These are phyloP conservation scores for Dactylorhiza incarnata DNA, from an alignment of 106 monocot genomes.

Conservation along the genomic window DNA sequence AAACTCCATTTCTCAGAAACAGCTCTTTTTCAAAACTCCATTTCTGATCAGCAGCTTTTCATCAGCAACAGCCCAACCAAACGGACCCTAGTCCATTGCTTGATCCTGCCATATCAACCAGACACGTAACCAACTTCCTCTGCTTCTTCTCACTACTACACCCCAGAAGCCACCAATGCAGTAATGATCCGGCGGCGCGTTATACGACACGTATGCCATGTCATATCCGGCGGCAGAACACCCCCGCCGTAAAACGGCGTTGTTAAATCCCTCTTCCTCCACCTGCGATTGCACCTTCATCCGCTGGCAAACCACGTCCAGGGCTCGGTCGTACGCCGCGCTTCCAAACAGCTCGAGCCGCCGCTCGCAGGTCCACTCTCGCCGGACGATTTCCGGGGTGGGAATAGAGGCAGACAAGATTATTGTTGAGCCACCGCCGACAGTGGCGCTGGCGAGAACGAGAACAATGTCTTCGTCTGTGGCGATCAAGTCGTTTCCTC, in stretches of 20 bases:
- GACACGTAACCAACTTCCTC: slow-evolving; percentile 48
- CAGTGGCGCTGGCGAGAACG: slow-evolving; percentile 42
- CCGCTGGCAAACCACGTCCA: slow-evolving; percentile 48
- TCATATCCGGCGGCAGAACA: slow-evolving; percentile 40
- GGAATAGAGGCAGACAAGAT: slow-evolving; percentile 61
- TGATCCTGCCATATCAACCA: slow-evolving; percentile 35
- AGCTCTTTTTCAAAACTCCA: no score
- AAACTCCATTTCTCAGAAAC: no score
- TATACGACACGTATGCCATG: slow-evolving; percentile 27
- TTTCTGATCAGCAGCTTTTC: no score
- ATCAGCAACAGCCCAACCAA: no score
- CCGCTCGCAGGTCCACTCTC: slow-evolving; percentile 21
- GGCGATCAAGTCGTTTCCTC: slow-evolving; percentile 23
- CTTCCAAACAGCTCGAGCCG: slow-evolving; percentile 45
- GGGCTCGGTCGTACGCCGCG: slow-evolving; percentile 25
- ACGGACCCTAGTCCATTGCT: slow-evolving; percentile 58
- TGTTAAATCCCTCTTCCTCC: slow-evolving; percentile 35
- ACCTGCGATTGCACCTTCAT: slow-evolving; percentile 36
- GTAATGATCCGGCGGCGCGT: slow-evolving; percentile 44
- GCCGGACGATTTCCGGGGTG: slow-evolving; percentile 33
- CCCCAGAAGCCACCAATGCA: slow-evolving; percentile 61
- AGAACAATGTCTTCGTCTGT: slow-evolving; percentile 25
- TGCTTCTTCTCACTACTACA: slow-evolving; percentile 46
- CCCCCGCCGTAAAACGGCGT: slow-evolving; percentile 29
- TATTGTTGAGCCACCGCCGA: slow-evolving; percentile 56